Percentiles rank a stretch among this genome's conserved stretches.
Conservation (phyloP, 2,329 filamentous ascomycete species). For the Arthrobotrys conoides region DNA sequence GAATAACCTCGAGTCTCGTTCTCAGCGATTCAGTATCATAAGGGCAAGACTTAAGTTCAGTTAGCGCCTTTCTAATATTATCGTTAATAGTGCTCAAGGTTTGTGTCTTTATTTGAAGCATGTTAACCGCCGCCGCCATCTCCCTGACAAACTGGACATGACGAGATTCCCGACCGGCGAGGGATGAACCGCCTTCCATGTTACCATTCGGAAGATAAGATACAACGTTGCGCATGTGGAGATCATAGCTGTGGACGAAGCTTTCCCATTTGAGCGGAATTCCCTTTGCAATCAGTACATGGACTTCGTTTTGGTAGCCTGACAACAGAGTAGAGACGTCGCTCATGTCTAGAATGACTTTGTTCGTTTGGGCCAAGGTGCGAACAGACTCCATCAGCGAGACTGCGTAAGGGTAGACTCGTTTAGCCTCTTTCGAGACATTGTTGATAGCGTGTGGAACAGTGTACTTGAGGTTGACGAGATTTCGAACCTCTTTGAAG, state of each 20-base stretch:
- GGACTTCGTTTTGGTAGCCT: constrained; percentile 92
- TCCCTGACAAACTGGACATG: constrained; percentile 97
- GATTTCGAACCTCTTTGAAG: constrained; percentile 97
- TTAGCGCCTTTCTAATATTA: constrained; percentile 84
- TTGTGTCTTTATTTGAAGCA: constrained; percentile 88
- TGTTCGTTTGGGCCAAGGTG: constrained; percentile 88
- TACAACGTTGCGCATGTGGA: constrained; percentile 79
- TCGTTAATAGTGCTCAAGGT: constrained; percentile 83
- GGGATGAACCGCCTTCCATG: constrained; percentile 71
- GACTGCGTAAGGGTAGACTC: constrained; percentile 97
- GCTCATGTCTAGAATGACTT: constrained; percentile 85
- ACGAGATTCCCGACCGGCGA: constrained; percentile 81
- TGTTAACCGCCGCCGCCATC: constrained; percentile 87
- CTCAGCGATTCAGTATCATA: constrained; percentile 87
- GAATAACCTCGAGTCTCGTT: constrained; percentile 84
- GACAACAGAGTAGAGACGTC: constrained; percentile 89
- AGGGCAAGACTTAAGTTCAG: constrained; percentile 85
- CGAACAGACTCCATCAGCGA: constrained; percentile 99
- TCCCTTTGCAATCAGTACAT: constrained; percentile 85
- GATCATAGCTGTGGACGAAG: constrained; percentile 95
- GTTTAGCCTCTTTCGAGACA: constrained; percentile 97
- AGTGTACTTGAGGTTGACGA: constrained; percentile 93
- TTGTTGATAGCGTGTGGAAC: constrained; percentile 95
- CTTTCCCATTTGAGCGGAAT: constrained; percentile 96
- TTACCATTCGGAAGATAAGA: constrained; percentile 73